Base-by-base conservation (phyloP, 208 protist genomes). In the Hexamita inflata region DNA sequence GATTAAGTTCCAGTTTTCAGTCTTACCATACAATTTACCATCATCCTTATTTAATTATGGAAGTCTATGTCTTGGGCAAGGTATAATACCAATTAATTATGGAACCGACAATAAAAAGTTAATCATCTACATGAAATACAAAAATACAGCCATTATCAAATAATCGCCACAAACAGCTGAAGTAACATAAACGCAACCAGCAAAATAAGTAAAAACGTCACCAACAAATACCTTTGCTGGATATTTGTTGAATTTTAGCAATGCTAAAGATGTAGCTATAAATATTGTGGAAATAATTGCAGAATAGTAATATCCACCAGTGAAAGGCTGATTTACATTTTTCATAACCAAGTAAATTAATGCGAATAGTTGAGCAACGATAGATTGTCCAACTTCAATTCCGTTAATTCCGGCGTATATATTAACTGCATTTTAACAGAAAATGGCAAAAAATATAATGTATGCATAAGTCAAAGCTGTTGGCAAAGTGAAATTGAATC, bases 391-490 rank as follows among this genome's bases (percentile, higher is more conserved):
- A 40, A 77, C 74, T 77, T 87, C 83, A 32, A 92, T 58, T 24
- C 96, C 96, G 82, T 99, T 99, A 41, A 99, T 90, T 59, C 95
- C 96, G 0, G 95, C 95, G 24, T 96, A 87, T 74, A 99, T 99
- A 84, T 99, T 99, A 84, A 99, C 98, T 73, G 91, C 90, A 82
- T 99, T 98, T 11, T 94, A 96, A 80, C 92, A 98, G 77, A 98
- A 98, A 34, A 98, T 89, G 74, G 92, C 58, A 58, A 74, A 58
- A 39, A 70, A 24, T 28, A 70, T n/a, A 70, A 74, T 35, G 19
- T 58, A 79, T 2, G 19, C 29, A 65, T 7, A 11, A 49, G 61
- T 60, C 13, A 64, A 30, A 75, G 4, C 4, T 11, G 67, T 61
- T 11, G 29, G 28, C 9, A 74, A 29, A 70, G 2, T 30, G 9